A percentile compares a stretch with the other conserved stretches of the same genome.
Evolutionary conservation across 2,329 filamentous ascomycete species (phyloP).

Genomic region (Knufia petricola): DNA sequence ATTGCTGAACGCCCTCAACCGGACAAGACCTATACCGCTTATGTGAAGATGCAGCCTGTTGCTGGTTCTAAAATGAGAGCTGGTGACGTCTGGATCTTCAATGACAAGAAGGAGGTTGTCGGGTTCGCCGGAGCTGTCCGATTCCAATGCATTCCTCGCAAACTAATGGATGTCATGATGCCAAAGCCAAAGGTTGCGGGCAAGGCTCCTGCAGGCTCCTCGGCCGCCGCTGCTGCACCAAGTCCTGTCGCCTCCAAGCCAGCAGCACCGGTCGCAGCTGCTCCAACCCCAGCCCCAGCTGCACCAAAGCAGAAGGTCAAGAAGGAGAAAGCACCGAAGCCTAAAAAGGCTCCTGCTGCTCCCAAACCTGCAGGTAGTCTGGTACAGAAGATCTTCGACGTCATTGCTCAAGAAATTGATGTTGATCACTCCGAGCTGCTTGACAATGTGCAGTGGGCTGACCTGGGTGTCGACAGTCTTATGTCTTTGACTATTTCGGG

Average conservation of each 20-base stretch:
- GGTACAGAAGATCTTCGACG: conserved; percentile 29
- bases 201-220: conserved; percentile 11
- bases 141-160: conserved; percentile 35
- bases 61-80: conserved; percentile 43
- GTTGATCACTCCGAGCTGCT: conserved; percentile 50
- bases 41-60: conserved; percentile 51
- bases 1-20: conserved; percentile 44
- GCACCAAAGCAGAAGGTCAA: conserved; percentile 25
- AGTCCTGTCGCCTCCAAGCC: conserved; percentile 4
- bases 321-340: conserved; percentile 23
- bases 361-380: conserved; percentile 24
- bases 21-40: conserved; percentile 48
- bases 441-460: conserved; percentile 51
- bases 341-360: conserved; percentile 25
- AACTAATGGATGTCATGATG: conserved; percentile 34
- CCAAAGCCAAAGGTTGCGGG: conserved; percentile 26
- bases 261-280: conserved; percentile 11
- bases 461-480: conserved; percentile 53
- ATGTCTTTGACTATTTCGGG: conserved; percentile 53
- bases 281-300: conserved; percentile 17
- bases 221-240: conserved; percentile 11
- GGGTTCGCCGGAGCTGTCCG: conserved; percentile 43
- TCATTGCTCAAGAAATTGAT: conserved; percentile 41
- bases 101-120: conserved; percentile 48
- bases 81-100: conserved; percentile 51